Evolutionary conservation across 805 yeast genomes (phyloP).

Genomic region (Yarrowia deformans): DNA sequence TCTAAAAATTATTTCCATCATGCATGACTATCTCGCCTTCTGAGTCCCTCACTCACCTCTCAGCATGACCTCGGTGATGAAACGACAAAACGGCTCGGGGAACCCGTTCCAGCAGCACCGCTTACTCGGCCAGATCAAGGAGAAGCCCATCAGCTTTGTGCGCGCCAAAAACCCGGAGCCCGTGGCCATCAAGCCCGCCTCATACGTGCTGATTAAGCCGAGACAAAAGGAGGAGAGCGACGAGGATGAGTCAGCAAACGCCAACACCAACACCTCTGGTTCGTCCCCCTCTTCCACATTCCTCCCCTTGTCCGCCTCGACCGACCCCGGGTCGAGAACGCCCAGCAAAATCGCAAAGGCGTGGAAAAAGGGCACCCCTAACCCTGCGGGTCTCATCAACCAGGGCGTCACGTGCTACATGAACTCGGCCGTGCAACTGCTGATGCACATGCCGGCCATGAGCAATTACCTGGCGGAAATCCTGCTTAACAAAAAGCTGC

Average conservation of each 20-base stretch:
- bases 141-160: conserved; percentile 55
- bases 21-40: neutral
- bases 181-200: conserved; percentile 56
- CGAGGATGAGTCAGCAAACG: neutral
- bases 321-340: conserved; percentile 72
- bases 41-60: neutral
- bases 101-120: conserved; percentile 39
- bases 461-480: conserved; percentile 81
- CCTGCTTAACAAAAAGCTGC: conserved; percentile 54
- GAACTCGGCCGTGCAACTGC: conserved; percentile 91
- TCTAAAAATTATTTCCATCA: conserved; percentile 24
- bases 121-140: conserved; percentile 18
- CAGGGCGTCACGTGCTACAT: conserved; percentile 97
- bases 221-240: neutral
- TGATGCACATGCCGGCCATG: conserved; percentile 89
- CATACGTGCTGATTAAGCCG: conserved; percentile 56
- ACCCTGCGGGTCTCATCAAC: conserved; percentile 68
- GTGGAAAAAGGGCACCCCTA: conserved; percentile 56
- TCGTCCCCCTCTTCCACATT: neutral
- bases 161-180: conserved; percentile 65
- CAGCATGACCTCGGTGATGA: conserved; percentile 10
- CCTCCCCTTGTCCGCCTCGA: neutral
- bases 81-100: conserved; percentile 18
- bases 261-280: neutral
- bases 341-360: conserved; percentile 65